phyloP scores from a whole-genome alignment of 306 rosid species.

The Pterocarpus santalinus region DNA sequence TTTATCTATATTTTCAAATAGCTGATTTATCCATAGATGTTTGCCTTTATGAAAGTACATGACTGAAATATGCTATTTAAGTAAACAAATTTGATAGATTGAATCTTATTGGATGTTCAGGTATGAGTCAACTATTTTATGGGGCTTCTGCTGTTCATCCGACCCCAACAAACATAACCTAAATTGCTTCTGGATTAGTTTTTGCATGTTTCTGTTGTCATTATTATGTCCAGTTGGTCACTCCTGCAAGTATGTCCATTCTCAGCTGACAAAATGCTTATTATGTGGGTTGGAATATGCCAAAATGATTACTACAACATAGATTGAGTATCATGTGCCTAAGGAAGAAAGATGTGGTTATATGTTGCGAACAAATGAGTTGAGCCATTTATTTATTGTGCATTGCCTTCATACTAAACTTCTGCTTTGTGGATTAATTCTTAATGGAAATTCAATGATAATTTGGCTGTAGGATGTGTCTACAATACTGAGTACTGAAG shows the following conservation, averaged over 20 bases:
- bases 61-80: constrained; percentile 27
- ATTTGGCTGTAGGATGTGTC: constrained; percentile 77
- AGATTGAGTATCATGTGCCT: neutral
- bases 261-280: neutral
- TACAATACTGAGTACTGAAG: constrained; percentile 85
- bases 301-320: neutral
- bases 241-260: constrained; percentile 21
- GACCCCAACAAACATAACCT: constrained; percentile 1
- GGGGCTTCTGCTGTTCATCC: constrained; percentile 20
- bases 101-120: constrained; percentile 32
- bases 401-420: constrained; percentile 21
- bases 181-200: constrained; percentile 24
- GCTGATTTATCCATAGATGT: constrained; percentile 11
- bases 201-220: constrained; percentile 25
- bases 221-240: neutral
- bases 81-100: constrained; percentile 7
- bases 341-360: constrained; percentile 14
- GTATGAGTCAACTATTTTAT: constrained; percentile 12
- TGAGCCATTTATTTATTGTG: constrained; percentile 18
- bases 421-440: constrained; percentile 37
- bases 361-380: constrained; percentile 21
- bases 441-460: constrained; percentile 33
- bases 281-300: constrained; percentile 4
- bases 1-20: constrained; percentile 26
- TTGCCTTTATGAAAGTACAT: constrained; percentile 17